Evolutionary conservation across 495 filamentous ascomycete species (phyloP), one percentile per base, ranked within the genome.

Genomic region (Aspergillus avenaceus): DNA sequence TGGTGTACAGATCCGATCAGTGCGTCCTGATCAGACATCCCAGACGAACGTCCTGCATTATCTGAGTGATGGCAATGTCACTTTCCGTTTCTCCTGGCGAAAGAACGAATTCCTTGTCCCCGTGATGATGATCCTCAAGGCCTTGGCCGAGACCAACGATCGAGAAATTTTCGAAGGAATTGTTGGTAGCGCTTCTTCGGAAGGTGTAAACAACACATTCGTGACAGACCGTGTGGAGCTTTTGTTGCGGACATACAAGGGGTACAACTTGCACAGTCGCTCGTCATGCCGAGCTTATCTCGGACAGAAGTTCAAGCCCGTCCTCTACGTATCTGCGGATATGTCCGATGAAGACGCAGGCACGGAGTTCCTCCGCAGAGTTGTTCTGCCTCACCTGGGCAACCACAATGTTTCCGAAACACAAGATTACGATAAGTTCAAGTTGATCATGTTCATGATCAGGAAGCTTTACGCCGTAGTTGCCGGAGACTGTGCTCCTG

Each of bases 31-130:
- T 62, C 91, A 98, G 69, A 96, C 91, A 14, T 96, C 92, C 12
- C 93, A 97, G 64, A 97, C 92, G 9, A 97, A 97, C 58, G 90
- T 96, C 21, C 77, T 98, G 21, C 93, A 98, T 67, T 98, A 97
- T 69, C 83, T 97, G 40, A 86, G 77, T 52, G 92, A 97, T 67
- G 93, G 93, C 53, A 97, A 96, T 65, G 82, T 97, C 51, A 96
- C 87, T 2, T 95, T 98, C 74, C 81, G 93, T 31, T 97, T 98
- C 69, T 96, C 92, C 1, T 98, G 93, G 93, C 79, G 92, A 54
- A 98, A 98, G 76, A 89, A 89, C 54, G 93, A 97, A 70, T 98
- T 87, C 62, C 78, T 97, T 19, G 79, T 98, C 12, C 93, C 93
- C 14, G 87, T 90, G 51, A 84, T 96, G 80, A 97, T 98, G 93